phyloP scores from a whole-genome alignment of 768 basidiomycete genomes.

The Suillus alpinus region DNA sequence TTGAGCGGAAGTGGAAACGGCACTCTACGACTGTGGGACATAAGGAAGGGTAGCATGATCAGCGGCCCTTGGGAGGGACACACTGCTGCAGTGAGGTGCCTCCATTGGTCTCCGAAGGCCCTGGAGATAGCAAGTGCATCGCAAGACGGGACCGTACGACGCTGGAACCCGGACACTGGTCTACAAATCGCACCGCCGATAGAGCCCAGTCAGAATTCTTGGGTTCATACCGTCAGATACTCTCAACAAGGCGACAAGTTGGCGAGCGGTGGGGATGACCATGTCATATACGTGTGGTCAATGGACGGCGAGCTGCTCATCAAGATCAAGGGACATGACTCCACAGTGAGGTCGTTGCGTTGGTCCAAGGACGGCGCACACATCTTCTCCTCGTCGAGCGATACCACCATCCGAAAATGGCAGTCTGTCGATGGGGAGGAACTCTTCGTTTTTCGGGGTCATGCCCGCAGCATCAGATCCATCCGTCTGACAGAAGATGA shows the following conservation, averaged over 20 bases:
- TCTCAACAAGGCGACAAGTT: neutral
- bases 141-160: neutral
- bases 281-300: neutral
- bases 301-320: neutral
- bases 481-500: neutral
- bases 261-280: neutral
- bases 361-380: neutral
- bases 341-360: neutral
- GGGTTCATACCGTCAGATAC: neutral
- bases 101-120: conserved; percentile 14
- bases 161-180: conserved; percentile 11
- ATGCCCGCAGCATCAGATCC: neutral
- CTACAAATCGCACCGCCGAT: neutral
- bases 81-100: neutral
- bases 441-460: neutral
- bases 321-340: neutral
- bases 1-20: no score
- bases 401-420: neutral
- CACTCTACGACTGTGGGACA: neutral
- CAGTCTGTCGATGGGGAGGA: neutral
- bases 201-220: neutral
- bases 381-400: neutral
- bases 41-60: neutral
- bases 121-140: conserved; percentile 12
- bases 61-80: neutral